Base-by-base conservation (phyloP, 441 rosid species). In the Metrosideros polymorpha region DNA sequence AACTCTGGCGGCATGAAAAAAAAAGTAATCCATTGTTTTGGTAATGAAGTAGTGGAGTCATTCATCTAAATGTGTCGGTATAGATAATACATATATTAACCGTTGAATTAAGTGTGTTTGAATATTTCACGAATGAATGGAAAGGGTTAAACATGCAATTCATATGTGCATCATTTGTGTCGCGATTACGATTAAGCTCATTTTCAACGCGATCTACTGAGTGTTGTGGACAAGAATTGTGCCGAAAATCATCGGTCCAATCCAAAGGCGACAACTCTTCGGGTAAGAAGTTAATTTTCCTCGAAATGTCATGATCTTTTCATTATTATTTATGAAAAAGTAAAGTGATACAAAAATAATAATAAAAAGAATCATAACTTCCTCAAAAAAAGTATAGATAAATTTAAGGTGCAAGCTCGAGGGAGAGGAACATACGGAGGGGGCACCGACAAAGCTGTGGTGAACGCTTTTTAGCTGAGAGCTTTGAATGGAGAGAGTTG, bases 41-140 rank as follows among this genome's bases (percentile, higher is more conserved):
- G 2, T 1, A 6, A 71, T 19, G n/a, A 35, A 71, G 47, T 3
- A 71, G 14, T 59, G 35, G 14, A 66, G 35, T 10, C n/a, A 6
- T 35, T 24, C 13, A 1, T 35, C 27, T 19, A 66, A 9, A 9
- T 66, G 45, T 8, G 7, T 66, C 8, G 0, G 1, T 66, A 35
- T 9, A 12, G 3, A 66, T 35, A 14, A 66, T 66, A 4, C 45
- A 35, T 5, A 66, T 19, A 30, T 66, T 35, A 66, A 39, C 3
- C 1, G 3, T 9, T 2, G 27, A 35, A 66, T 5, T 66, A 35
- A 9, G 12, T 25, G 5, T 9, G 0, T 35, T 0, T 0, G 0
- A 6, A 32, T 66, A 19, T 32, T 9, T 6, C 14, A 1, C 4
- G 13, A 66, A 66, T 0, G 4, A 12, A 59, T 0, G 12, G 9